Conservation (phyloP, 2,329 filamentous ascomycete genomes). For the Penicillium sclerotiorum region DNA sequence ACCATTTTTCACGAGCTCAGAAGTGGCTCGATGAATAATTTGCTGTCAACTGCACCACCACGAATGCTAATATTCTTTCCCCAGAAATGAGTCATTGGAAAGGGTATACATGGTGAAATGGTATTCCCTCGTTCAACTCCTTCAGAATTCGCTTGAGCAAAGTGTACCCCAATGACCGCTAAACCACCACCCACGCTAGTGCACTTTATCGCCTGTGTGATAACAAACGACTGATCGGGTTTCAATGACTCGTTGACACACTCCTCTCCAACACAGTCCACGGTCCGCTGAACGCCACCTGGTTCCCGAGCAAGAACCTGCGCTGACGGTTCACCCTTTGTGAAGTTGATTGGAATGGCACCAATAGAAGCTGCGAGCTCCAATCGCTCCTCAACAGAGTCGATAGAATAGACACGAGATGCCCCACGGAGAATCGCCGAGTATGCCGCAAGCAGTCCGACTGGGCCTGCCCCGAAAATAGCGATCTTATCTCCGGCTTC, state of each 20-base stretch:
- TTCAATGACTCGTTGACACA: conserved; percentile 8
- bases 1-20: too few species aligned
- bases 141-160: too few species aligned
- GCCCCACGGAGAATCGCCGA: background rate
- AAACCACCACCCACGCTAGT: too few species aligned
- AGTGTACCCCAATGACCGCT: too few species aligned
- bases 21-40: too few species aligned
- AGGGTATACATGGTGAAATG: too few species aligned
- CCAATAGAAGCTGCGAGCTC: conserved; percentile 60
- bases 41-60: too few species aligned
- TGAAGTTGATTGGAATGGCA: conserved; percentile 63
- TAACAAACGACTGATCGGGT: background rate
- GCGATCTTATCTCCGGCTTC: conserved; percentile 30
- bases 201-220: too few species aligned
- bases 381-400: conserved; percentile 62
- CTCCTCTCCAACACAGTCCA: conserved; percentile 20
- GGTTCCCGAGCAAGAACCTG: conserved; percentile 30
- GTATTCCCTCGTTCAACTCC: too few species aligned
- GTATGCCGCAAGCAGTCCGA: background rate
- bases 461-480: background rate
- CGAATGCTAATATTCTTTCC: too few species aligned
- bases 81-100: too few species aligned
- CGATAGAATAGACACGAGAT: conserved; percentile 60
- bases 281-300: conserved; percentile 14
- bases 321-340: conserved; percentile 53